phyloP scores from a whole-genome alignment of 768 basidiomycete genomes.

The Macrolepiota dolichaula region DNA sequence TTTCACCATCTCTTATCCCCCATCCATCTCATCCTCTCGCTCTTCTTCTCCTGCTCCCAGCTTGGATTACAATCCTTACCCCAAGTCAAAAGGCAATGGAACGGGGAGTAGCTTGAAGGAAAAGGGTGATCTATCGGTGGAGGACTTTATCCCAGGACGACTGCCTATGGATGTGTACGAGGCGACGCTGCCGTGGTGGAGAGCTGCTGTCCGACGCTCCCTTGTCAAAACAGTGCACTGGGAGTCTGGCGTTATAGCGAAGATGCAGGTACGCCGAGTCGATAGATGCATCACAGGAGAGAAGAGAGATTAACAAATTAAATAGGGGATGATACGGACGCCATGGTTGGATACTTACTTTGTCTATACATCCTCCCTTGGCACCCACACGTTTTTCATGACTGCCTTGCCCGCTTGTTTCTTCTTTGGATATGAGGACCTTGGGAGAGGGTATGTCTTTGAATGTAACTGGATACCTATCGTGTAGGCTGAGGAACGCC shows the following conservation, averaged over 20 bases:
- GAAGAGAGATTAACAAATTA: constrained; percentile 1
- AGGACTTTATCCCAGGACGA: constrained; percentile 23
- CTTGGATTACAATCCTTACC: constrained; percentile 14
- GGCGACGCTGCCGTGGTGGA: constrained; percentile 60
- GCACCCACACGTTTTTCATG: constrained; percentile 94
- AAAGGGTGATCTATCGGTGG: constrained; percentile 12
- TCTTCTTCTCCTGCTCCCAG: constrained; percentile 28
- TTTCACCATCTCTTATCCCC: constrained; percentile 28
- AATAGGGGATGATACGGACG: constrained; percentile 50
- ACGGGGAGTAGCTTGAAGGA: constrained; percentile 9
- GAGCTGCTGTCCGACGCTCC: constrained; percentile 52
- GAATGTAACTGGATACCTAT: not conserved
- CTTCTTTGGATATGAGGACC: constrained; percentile 78
- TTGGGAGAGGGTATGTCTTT: constrained; percentile 69
- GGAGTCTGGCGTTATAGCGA: constrained; percentile 61
- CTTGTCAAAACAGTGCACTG: constrained; percentile 50
- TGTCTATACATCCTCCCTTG: constrained; percentile 76
- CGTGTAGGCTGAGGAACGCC: not conserved
- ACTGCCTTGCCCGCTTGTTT: constrained; percentile 79
- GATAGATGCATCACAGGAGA: not conserved
- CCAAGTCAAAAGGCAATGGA: constrained; percentile 6
- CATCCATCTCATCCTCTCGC: constrained; percentile 30
- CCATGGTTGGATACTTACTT: constrained; percentile 80
- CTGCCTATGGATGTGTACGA: constrained; percentile 59
- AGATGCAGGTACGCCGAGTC: constrained; percentile 54